Conservation (phyloP, 108 stramenopile species). For the Bacterosira constricta region DNA sequence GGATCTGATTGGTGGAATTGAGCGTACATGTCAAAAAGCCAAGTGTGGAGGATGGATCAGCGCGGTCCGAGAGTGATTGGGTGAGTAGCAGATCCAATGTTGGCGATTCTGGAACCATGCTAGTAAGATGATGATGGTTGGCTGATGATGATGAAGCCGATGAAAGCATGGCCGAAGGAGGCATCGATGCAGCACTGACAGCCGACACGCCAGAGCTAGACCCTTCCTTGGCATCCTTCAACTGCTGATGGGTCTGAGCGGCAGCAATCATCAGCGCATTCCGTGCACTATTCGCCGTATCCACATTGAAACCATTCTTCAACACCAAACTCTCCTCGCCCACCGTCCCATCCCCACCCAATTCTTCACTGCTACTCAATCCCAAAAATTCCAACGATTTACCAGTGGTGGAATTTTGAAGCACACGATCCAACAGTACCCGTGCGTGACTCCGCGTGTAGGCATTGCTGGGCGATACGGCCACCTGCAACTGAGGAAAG, state of each 20-base stretch:
- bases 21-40: constrained; percentile 51
- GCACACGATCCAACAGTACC: constrained; percentile 37
- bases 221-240: constrained; percentile 64
- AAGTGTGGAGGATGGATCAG: constrained; percentile 48
- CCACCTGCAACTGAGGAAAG: constrained; percentile 51
- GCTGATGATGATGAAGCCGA: background rate
- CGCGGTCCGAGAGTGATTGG: constrained; percentile 44
- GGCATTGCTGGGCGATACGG: constrained; percentile 37
- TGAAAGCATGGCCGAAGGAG: background rate
- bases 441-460: constrained; percentile 15
- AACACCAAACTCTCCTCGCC: constrained; percentile 22
- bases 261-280: constrained; percentile 46
- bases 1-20: constrained; percentile 56
- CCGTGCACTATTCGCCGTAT: constrained; percentile 17
- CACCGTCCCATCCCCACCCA: constrained; percentile 51
- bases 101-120: constrained; percentile 24
- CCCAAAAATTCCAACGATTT: constrained; percentile 54
- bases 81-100: constrained; percentile 39
- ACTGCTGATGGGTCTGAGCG: constrained; percentile 54
- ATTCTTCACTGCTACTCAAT: constrained; percentile 32
- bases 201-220: constrained; percentile 41
- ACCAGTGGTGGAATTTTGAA: constrained; percentile 46
- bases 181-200: constrained; percentile 11
- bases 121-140: background rate
- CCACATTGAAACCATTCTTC: background rate